phyloP scores from a whole-genome alignment of 2,329 filamentous ascomycete species.

The Stemphylium lycopersici region DNA sequence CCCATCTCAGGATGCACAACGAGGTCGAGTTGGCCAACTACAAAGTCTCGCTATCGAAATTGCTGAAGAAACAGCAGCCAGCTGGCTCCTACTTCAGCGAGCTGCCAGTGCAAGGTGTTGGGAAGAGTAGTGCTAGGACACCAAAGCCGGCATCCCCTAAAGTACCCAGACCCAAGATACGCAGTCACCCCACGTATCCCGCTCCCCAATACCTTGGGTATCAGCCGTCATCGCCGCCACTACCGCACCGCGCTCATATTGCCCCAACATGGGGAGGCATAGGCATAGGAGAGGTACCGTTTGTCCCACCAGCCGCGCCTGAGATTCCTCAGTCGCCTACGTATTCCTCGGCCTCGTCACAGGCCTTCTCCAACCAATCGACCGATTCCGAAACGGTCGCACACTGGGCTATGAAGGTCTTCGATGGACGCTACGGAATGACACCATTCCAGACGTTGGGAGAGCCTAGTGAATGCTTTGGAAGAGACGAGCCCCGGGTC shows the following conservation, averaged over 20 bases:
- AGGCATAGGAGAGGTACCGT: constrained; percentile 40
- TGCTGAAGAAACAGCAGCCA: constrained; percentile 47
- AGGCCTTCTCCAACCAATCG: constrained; percentile 47
- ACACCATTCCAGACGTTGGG: constrained; percentile 47
- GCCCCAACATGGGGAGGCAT: constrained; percentile 27
- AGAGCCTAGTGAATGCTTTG: constrained; percentile 42
- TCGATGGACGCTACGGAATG: constrained; percentile 49
- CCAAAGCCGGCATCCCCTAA: constrained; percentile 37
- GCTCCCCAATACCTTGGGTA: constrained; percentile 19
- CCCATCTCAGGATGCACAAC: constrained; percentile 31
- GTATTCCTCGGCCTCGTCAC: constrained; percentile 52
- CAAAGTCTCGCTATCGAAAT: constrained; percentile 33
- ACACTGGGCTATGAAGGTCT: constrained; percentile 55
- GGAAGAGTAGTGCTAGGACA: constrained; percentile 31
- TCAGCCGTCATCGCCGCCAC: constrained; percentile 13
- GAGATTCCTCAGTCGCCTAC: constrained; percentile 51
- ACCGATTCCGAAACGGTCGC: constrained; percentile 40
- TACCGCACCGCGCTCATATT: constrained; percentile 24
- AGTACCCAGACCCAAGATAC: constrained; percentile 35
- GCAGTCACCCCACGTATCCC: constrained; percentile 37
- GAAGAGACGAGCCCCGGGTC: constrained; percentile 43
- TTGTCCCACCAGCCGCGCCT: constrained; percentile 44
- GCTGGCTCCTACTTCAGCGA: constrained; percentile 43
- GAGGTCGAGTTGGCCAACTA: constrained; percentile 40
- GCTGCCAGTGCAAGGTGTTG: constrained; percentile 29